Evolutionary conservation across 2,329 filamentous ascomycete genomes (phyloP), one percentile per base, ranked within the genome.

Genomic region (Dactylonectria macrodidyma): DNA sequence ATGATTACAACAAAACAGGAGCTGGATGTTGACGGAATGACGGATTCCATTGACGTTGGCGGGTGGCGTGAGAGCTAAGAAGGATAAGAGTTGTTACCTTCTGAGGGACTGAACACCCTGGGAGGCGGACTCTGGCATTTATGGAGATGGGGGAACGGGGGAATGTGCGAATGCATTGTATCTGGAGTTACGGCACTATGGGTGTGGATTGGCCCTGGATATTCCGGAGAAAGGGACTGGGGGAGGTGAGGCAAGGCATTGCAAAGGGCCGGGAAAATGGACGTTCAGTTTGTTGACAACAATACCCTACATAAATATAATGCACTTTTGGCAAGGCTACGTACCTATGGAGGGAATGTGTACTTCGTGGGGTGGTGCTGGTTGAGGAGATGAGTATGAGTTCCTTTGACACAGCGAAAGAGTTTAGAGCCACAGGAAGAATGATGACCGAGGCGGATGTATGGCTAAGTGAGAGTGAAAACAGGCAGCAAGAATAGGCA

Each of bases 211-310:
- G 41, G 46, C 33, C 44, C 38, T 55, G 59, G 5, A 38, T 46
- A 30, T 5, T 33, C 51, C 33, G 26, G 58, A 26, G 19, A 38
- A 47, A 22, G 4, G 47, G 9, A 19, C 16, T 19, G 19, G 26
- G 41, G 19, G 30, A 50, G n/a, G 38, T 11, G 47, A 51, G 19
- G 57, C 47, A 58, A 59, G 44, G 50, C 36, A 62, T 51, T 44
- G 22, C 36, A 61, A 22, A 46, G 59, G 54, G 54, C 19, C 16
- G 54, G 55, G 44, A 36, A 61, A 51, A 51, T 58, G 30, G 26
- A 26, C 36, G 22, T 66, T 66, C 19, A 44, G 58, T 56, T 30
- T 52, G 48, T 66, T 66, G 48, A 46, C 57, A 62, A 66, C 62
- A 66, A 66, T 66, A 62, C 63, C 58, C 63, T 36, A 36, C 16